A percentile compares a stretch with the other conserved stretches of the same genome.
phyloP scores from a whole-genome alignment of 441 rosid genomes.

The Viola pubescens region DNA sequence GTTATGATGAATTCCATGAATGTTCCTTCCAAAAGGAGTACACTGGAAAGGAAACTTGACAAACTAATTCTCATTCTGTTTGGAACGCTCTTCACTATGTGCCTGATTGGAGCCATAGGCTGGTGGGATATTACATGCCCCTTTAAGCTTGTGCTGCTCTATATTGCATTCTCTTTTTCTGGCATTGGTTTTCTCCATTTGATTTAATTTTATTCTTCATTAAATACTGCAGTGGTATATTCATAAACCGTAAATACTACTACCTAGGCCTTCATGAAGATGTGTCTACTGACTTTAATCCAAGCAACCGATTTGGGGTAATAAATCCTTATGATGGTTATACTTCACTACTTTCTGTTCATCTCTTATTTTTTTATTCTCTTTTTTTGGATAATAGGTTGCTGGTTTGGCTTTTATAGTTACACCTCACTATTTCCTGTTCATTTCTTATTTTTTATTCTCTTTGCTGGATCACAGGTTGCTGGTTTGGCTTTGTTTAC shows the following conservation, averaged over 20 bases:
- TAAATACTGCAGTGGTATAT: constrained; percentile 66
- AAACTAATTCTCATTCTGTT: constrained; percentile 87
- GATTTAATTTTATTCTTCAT: background rate
- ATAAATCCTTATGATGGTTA: constrained; percentile 18
- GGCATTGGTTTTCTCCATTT: no score
- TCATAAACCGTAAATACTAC: constrained; percentile 61
- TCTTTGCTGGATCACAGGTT: constrained; percentile 47
- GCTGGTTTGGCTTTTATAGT: background rate
- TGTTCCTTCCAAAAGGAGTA: constrained; percentile 98
- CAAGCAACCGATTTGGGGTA: constrained; percentile 62
- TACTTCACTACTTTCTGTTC: background rate
- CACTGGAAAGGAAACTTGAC: constrained; percentile 97
- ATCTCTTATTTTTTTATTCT: background rate
- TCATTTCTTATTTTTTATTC: constrained; percentile 14
- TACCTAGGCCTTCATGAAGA: constrained; percentile 56
- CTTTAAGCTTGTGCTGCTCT: constrained; percentile 8
- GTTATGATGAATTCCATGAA: constrained; percentile 99
- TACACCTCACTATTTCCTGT: background rate
- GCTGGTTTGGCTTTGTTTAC: constrained; percentile 75
- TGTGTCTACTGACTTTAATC: constrained; percentile 54
- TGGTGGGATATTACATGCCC: constrained; percentile 41
- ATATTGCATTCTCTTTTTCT: background rate
- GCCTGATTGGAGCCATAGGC: constrained; percentile 84
- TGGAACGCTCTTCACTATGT: constrained; percentile 77
- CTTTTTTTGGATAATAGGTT: constrained; percentile 1